Evolutionary conservation across 139 green algal species (phyloP).

Genomic region (Desmodesmus armatus): DNA sequence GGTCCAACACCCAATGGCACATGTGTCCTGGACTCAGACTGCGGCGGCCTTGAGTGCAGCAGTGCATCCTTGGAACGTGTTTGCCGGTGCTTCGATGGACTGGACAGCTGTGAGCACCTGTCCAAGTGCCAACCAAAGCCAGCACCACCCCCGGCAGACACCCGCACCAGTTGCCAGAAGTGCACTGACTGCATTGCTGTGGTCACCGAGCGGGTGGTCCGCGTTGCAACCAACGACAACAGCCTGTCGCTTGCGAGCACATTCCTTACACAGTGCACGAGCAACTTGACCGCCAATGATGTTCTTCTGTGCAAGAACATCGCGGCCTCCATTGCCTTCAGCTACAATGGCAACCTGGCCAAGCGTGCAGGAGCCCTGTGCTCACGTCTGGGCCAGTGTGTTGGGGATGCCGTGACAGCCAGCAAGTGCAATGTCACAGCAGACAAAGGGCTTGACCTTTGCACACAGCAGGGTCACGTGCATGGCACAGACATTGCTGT

Average conservation of each 20-base stretch:
- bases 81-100: constrained; percentile 10
- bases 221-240: not conserved
- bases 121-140: not conserved
- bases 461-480: not conserved
- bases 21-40: constrained; percentile 14
- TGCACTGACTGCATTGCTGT: not conserved
- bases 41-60: not conserved
- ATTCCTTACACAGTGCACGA: not conserved
- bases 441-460: too few species aligned
- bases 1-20: constrained; percentile 17
- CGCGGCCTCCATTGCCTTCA: not conserved
- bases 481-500: not conserved
- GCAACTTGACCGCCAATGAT: not conserved
- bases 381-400: not conserved
- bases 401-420: not conserved
- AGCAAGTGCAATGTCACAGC: constrained; percentile 17
- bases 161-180: not conserved
- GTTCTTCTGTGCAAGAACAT: constrained; percentile 3
- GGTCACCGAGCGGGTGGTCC: not conserved
- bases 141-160: not conserved
- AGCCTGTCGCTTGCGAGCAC: not conserved
- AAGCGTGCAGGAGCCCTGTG: constrained; percentile 3
- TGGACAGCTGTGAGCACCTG: constrained; percentile 14
- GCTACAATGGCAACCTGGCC: not conserved
- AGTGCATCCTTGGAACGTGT: not conserved